Base-by-base conservation (phyloP, 352 stramenopile genomes). In the Phytopythium boreale region DNA sequence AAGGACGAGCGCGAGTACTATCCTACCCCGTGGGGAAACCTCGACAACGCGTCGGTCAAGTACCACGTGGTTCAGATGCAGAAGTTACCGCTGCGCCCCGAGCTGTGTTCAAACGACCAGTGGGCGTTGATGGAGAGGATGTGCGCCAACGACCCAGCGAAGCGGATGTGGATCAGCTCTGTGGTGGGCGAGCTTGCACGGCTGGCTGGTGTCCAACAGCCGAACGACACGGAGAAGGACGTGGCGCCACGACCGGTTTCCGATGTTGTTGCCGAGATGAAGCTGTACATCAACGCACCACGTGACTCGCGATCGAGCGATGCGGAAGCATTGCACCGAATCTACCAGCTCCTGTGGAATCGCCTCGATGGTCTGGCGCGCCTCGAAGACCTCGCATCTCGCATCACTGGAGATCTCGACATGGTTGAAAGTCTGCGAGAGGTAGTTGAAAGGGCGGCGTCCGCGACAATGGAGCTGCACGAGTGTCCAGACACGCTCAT, bases 291-390 rank as follows among this genome's bases (percentile, higher is more conserved):
- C 50, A 29, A 14, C 8, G 6, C 6, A 10, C 34, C 50, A 8
- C n/a, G 24, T n/a, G 49, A 37, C 26, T n/a, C 44, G 8, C 11
- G 10, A 26, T 50, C 44, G 19, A 26, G 19, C 22, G 17, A 24
- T 50, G 6, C 2, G 22, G 15, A 37, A 20, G 24, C 22, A 3
- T 26, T 56, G 22, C 17, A 20, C 6, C 50, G 37, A 56, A 56
- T 56, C 17, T 56, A 37, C 26, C 6, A 17, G 27, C 27, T 56
- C 6, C 27, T 56, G 22, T 56, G 50, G 50, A 22, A 56, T 36
- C 50, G 50, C 17, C 22, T 56, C 22, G 50, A 29, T n/a, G n/a
- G n/a, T n/a, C n/a, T n/a, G n/a, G n/a, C n/a, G n/a, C 50, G 50
- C 17, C 22, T 56, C 22, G 50, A 29, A 1, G 17, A 36, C 9